phyloP scores from a whole-genome alignment of 139 green algal genomes.

The Chlamydomonas sphaeroides region DNA sequence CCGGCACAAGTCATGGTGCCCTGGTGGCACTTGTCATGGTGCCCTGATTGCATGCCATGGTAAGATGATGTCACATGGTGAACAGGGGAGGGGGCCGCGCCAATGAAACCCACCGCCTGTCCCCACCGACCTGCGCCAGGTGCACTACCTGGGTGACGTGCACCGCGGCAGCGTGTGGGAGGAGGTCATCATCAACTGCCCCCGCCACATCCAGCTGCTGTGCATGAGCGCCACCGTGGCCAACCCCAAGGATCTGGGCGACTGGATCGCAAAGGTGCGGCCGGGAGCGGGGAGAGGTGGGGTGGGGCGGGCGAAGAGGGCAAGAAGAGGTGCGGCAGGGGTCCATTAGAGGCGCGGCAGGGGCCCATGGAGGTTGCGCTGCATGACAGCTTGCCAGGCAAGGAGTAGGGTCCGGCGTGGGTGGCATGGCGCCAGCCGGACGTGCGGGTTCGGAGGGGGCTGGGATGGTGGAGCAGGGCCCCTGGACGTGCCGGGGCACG shows the following conservation, averaged over 20 bases:
- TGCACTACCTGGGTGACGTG: slow-evolving; percentile 85
- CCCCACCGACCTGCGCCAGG: neutral
- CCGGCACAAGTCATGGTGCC: too few relatives aligned
- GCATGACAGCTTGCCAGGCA: too few relatives aligned
- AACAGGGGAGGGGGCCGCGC: too few relatives aligned
- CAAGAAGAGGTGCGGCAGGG: too few relatives aligned
- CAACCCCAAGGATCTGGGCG: slow-evolving; percentile 93
- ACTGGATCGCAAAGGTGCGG: slow-evolving; percentile 89
- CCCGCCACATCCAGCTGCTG: slow-evolving; percentile 86
- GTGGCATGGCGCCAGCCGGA: neutral
- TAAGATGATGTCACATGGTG: too few relatives aligned
- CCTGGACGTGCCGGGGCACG: too few relatives aligned
- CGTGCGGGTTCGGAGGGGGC: neutral
- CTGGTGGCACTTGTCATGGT: too few relatives aligned
- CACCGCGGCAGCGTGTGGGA: slow-evolving; percentile 94
- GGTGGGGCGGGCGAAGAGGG: neutral
- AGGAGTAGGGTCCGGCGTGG: neutral
- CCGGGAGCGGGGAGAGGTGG: neutral
- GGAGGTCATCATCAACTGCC: slow-evolving; percentile 98
- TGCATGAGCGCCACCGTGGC: slow-evolving; percentile 94
- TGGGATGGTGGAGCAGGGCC: too few relatives aligned
- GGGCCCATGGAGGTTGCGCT: neutral
- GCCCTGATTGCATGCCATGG: too few relatives aligned
- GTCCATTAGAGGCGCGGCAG: too few relatives aligned
- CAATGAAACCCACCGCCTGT: neutral